Evolutionary conservation across 1,139 yeast species (phyloP).

Genomic region (Lodderomyces elongisporus): DNA sequence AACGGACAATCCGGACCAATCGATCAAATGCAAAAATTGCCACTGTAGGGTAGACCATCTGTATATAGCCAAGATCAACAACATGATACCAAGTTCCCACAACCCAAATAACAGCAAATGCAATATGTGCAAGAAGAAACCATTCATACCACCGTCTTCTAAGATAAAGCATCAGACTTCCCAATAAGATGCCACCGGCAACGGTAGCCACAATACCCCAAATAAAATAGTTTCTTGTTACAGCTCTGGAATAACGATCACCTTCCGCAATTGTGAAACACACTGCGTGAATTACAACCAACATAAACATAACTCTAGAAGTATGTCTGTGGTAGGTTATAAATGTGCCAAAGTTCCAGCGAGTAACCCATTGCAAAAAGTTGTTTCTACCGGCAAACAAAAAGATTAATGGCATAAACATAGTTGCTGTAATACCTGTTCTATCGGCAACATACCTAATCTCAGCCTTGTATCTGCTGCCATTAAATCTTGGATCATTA

Average conservation of each 20-base stretch:
- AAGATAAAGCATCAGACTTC: constrained; percentile 35
- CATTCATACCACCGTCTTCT: constrained; percentile 42
- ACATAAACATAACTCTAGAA: constrained; percentile 26
- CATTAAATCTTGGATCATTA: constrained; percentile 20
- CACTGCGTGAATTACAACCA: constrained; percentile 31
- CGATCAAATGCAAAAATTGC: constrained; percentile 46
- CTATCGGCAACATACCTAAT: constrained; percentile 28
- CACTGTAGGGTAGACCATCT: constrained; percentile 33
- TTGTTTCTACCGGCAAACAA: constrained; percentile 42
- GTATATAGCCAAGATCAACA: constrained; percentile 33
- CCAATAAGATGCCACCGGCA: constrained; percentile 29
- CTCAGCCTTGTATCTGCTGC: constrained; percentile 16
- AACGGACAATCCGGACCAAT: constrained; percentile 29
- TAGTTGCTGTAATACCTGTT: constrained; percentile 29
- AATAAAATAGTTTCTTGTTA: constrained; percentile 19
- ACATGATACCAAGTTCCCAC: constrained; percentile 43
- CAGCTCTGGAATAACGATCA: constrained; percentile 12
- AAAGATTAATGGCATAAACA: constrained; percentile 29
- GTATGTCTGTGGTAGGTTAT: constrained; percentile 36
- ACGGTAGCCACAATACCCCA: constrained; percentile 33
- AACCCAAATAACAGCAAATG: constrained; percentile 36
- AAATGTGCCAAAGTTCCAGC: constrained; percentile 34
- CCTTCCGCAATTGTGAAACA: constrained; percentile 28
- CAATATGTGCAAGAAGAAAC: constrained; percentile 37
- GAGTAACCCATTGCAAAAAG: constrained; percentile 38